Conservation (phyloP, 1,284 basidiomycete species). For the Sanghuangporus baumii region DNA sequence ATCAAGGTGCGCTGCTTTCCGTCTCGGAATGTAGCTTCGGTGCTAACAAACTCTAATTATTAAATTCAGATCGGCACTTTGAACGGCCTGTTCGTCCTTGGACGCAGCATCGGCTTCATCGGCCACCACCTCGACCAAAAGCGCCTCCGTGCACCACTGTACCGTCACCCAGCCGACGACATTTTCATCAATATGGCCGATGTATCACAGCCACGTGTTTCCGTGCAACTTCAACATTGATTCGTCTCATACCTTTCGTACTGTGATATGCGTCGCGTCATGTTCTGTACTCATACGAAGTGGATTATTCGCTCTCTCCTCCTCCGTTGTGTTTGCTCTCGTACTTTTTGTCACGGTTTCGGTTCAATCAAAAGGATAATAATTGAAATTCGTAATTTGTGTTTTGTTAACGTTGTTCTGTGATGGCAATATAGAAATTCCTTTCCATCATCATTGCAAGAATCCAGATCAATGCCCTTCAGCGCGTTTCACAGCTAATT, state of each 20-base stretch:
- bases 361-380: background rate
- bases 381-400: background rate
- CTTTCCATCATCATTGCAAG: background rate
- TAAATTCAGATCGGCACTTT: slow-evolving; percentile 70
- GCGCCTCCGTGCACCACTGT: slow-evolving; percentile 85
- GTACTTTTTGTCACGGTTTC: background rate
- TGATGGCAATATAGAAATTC: background rate
- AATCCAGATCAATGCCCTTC: no score
- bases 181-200: slow-evolving; percentile 87
- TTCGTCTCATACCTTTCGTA: background rate
- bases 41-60: slow-evolving; percentile 5
- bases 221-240: slow-evolving; percentile 47
- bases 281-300: no score
- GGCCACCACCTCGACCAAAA: slow-evolving; percentile 95
- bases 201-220: slow-evolving; percentile 68
- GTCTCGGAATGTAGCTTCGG: background rate
- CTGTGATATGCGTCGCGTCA: background rate
- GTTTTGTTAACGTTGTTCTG: background rate
- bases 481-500: no score
- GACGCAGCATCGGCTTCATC: slow-evolving; percentile 96
- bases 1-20: slow-evolving; percentile 54
- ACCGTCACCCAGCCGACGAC: slow-evolving; percentile 86
- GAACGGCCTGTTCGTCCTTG: slow-evolving; percentile 96
- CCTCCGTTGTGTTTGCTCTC: background rate
- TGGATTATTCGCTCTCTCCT: background rate